Percentiles rank a stretch among this genome's conserved stretches.
Conservation (phyloP, 1,139 yeast genomes). For the Sugiyamaella novakii region DNA sequence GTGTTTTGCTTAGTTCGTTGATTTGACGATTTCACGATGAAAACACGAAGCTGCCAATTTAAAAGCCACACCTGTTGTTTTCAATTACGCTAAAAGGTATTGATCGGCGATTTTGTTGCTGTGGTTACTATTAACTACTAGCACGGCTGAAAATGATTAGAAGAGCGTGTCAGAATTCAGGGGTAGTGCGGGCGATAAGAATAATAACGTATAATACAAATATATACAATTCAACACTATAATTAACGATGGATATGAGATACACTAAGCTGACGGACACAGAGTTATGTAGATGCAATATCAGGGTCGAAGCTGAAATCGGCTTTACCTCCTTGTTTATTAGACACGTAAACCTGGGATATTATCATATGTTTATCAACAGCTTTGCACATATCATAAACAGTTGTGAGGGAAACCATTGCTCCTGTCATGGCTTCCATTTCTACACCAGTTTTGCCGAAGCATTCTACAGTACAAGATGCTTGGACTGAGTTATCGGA, state of each 20-base stretch:
- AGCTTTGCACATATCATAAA: slow-evolving; percentile 60
- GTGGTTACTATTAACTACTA: too few species aligned
- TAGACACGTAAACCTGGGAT: slow-evolving; percentile 42
- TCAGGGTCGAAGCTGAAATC: slow-evolving; percentile 7
- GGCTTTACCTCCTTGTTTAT: slow-evolving; percentile 47
- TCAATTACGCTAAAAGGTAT: not conserved
- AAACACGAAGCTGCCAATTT: slow-evolving; percentile 12
- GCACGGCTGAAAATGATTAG: too few species aligned
- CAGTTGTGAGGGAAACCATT: slow-evolving; percentile 46
- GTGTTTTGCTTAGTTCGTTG: slow-evolving; percentile 3
- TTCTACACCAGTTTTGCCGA: slow-evolving; percentile 56
- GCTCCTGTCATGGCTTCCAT: slow-evolving; percentile 57
- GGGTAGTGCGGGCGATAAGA: too few species aligned
- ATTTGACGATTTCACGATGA: not conserved
- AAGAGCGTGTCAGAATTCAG: too few species aligned
- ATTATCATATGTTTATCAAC: slow-evolving; percentile 52
- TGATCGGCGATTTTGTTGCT: slow-evolving; percentile 2
- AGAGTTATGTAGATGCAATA: not conserved
- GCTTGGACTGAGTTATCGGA: slow-evolving; percentile 34
- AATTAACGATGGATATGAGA: too few species aligned
- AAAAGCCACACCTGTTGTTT: slow-evolving; percentile 14
- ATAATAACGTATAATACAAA: too few species aligned
- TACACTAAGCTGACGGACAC: not conserved
- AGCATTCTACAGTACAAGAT: slow-evolving; percentile 47
- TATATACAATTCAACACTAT: too few species aligned